These are phyloP conservation scores for Yamadazyma blattariae DNA, from an alignment of 1,139 yeast species.

Conservation along the genomic window DNA sequence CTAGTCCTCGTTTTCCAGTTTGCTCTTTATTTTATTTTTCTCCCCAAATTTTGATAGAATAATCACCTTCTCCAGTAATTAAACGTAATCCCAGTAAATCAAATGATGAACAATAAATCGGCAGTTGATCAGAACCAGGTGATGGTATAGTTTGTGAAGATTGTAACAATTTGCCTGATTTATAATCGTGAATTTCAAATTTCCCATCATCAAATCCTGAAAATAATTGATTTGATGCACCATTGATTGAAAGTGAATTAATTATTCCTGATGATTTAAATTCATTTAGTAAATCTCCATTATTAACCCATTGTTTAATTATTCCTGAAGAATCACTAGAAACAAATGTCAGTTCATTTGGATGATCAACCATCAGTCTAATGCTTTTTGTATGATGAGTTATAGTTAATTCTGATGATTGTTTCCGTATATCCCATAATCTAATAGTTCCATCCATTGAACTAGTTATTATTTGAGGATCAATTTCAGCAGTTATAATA, in stretches of 20 bases:
- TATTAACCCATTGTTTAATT: constrained; percentile 84
- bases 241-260: constrained; percentile 66
- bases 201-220: constrained; percentile 86
- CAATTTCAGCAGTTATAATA: constrained; percentile 63
- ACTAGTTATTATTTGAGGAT: constrained; percentile 83
- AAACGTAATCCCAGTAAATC: constrained; percentile 80
- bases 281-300: constrained; percentile 58
- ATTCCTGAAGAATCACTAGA: constrained; percentile 80
- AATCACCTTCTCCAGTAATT: constrained; percentile 87
- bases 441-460: constrained; percentile 84
- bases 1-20: no score
- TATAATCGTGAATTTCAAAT: constrained; percentile 77
- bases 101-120: constrained; percentile 70
- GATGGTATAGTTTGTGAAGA: constrained; percentile 48
- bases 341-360: constrained; percentile 65
- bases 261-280: constrained; percentile 48
- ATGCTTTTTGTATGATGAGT: constrained; percentile 87
- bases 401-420: constrained; percentile 46
- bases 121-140: constrained; percentile 68
- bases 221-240: constrained; percentile 62
- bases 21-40: constrained; percentile 21
- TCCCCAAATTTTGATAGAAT: constrained; percentile 83
- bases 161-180: constrained; percentile 63
- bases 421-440: constrained; percentile 71
- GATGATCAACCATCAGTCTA: constrained; percentile 69